A percentile compares a stretch with the other conserved stretches of the same genome.
phyloP scores from a whole-genome alignment of 148 eudicot species.

The Dysphania ambrosioides region DNA sequence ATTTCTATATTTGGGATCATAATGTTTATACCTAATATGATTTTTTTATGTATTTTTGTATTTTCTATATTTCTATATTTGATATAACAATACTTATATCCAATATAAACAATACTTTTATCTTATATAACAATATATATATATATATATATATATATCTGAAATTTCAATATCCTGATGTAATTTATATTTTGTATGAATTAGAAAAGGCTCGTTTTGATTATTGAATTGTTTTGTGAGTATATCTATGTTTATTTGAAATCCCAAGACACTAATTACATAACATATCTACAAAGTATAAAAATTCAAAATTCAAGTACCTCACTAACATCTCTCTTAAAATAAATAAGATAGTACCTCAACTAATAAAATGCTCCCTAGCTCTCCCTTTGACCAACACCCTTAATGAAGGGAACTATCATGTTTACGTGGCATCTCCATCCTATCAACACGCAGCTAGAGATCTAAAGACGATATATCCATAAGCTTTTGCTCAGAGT shows the following conservation, averaged over 20 bases:
- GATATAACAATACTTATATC: too few species aligned
- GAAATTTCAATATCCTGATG: too few species aligned
- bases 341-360: conserved; percentile 10
- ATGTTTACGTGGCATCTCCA: neutral
- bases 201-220: neutral
- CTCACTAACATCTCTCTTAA: conserved; percentile 4
- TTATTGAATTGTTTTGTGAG: neutral
- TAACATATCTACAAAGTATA: too few species aligned
- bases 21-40: too few species aligned
- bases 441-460: conserved; percentile 8
- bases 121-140: too few species aligned
- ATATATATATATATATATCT: too few species aligned
- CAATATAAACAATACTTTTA: too few species aligned
- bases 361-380: conserved; percentile 17
- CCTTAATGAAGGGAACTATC: conserved; percentile 9
- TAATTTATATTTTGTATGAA: neutral
- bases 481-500: neutral
- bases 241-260: too few species aligned
- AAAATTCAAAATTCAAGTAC: conserved; percentile 5
- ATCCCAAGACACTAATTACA: neutral
- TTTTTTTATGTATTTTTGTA: too few species aligned
- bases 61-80: too few species aligned
- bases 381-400: conserved; percentile 11
- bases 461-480: conserved; percentile 1
- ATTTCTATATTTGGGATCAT: too few species aligned